Conservation (phyloP, 345 rosid species). For the Boechera divaricarpa region DNA sequence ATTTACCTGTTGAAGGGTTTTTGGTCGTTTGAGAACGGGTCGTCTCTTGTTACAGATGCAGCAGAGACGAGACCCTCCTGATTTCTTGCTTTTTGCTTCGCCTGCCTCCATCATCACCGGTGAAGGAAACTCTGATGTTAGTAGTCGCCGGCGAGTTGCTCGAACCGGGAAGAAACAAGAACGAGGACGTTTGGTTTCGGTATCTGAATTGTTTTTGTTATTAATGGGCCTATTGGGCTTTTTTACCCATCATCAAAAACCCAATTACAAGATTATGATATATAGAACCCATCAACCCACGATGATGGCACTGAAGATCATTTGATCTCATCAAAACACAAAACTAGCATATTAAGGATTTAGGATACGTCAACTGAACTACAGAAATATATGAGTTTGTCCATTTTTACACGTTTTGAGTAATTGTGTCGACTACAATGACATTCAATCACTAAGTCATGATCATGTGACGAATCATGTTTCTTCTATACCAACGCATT, state of each 20-base stretch:
- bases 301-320: background rate
- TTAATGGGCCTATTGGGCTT: constrained; percentile 16
- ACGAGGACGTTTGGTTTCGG: background rate
- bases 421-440: background rate
- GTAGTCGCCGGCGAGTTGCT: background rate
- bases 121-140: background rate
- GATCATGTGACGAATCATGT: constrained; percentile 16
- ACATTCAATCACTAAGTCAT: constrained; percentile 12
- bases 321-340: constrained; percentile 13
- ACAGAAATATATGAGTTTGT: background rate
- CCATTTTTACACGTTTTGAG: background rate
- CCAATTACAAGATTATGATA: background rate
- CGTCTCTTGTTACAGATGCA: constrained; percentile 59
- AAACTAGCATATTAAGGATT: background rate
- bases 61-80: constrained; percentile 59
- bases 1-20: constrained; percentile 80
- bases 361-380: background rate
- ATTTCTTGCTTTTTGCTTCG: constrained; percentile 48
- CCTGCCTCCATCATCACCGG: constrained; percentile 46
- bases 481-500: constrained; percentile 13
- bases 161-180: background rate
- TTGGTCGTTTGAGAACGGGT: constrained; percentile 86
- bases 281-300: background rate
- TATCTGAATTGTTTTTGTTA: background rate
- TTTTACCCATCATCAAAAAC: background rate